Percentiles rank a stretch among this genome's conserved stretches.
These are phyloP conservation scores for Erythrophleum fordii DNA, from an alignment of 306 rosid genomes.

Conservation along the genomic window DNA sequence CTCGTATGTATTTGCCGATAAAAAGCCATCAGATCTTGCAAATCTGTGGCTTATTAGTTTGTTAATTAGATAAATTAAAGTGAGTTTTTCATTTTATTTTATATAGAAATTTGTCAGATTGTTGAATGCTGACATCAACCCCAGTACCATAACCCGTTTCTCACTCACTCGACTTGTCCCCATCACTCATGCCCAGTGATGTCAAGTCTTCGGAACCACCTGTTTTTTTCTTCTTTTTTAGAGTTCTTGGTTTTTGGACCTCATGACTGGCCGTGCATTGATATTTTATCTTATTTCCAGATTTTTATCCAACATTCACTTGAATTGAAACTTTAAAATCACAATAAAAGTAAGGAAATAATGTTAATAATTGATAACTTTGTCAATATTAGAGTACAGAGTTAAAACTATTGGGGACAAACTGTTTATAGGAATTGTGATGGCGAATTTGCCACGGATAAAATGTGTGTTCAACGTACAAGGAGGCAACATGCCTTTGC, in stretches of 20 bases:
- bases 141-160: too few species aligned
- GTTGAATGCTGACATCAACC: background rate
- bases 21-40: background rate
- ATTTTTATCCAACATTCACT: too few species aligned
- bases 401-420: background rate
- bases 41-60: background rate
- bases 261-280: background rate
- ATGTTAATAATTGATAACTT: too few species aligned
- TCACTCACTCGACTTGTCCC: too few species aligned
- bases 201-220: too few species aligned
- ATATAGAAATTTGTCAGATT: background rate
- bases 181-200: too few species aligned
- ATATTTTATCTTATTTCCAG: too few species aligned
- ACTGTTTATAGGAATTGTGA: background rate
- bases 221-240: too few species aligned
- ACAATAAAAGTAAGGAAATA: too few species aligned
- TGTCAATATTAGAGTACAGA: too few species aligned
- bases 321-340: too few species aligned
- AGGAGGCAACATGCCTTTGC: constrained; percentile 13
- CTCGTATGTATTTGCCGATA: background rate
- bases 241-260: too few species aligned
- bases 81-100: background rate
- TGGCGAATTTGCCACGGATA: constrained; percentile 17
- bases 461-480: constrained; percentile 22
- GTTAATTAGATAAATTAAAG: background rate